Evolutionary conservation across 805 yeast species (phyloP).

Genomic region (Kluyveromyces nonfermentans): DNA sequence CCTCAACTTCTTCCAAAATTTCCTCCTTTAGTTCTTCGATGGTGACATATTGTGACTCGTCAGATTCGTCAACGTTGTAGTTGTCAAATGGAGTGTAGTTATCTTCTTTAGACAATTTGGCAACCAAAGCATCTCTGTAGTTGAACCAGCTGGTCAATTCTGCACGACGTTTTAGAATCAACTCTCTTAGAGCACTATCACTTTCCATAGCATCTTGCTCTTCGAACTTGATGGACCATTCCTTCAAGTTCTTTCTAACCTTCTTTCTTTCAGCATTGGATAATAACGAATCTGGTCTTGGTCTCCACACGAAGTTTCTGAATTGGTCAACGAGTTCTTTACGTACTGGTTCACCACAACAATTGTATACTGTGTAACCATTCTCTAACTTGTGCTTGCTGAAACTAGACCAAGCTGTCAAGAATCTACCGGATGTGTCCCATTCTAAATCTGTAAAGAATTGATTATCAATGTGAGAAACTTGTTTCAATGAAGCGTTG

Average conservation of each 20-base stretch:
- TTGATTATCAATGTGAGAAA: constrained; percentile 54
- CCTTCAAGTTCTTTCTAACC: constrained; percentile 81
- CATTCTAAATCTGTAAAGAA: constrained; percentile 81
- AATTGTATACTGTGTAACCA: constrained; percentile 82
- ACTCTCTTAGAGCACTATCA: constrained; percentile 81
- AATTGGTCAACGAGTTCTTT: constrained; percentile 76
- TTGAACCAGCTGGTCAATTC: constrained; percentile 76
- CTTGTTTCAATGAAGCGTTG: constrained; percentile 47
- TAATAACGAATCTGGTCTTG: constrained; percentile 79
- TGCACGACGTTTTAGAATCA: constrained; percentile 74
- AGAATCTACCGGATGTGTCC: constrained; percentile 94
- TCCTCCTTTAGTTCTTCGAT: constrained; percentile 76
- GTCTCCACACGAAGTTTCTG: constrained; percentile 93
- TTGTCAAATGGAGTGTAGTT: constrained; percentile 30
- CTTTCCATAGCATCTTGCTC: constrained; percentile 95
- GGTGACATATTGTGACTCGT: constrained; percentile 45
- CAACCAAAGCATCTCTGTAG: constrained; percentile 54
- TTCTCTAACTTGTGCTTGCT: constrained; percentile 82
- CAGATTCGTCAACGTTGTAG: constrained; percentile 36
- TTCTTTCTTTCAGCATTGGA: constrained; percentile 75
- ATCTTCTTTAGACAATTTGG: constrained; percentile 31
- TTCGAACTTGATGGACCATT: constrained; percentile 87
- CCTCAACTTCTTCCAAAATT: constrained; percentile 62
- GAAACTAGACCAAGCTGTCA: constrained; percentile 79
- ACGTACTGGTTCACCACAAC: constrained; percentile 66